Evolutionary conservation across 768 basidiomycete genomes (phyloP).

Genomic region (Rhodotorula sphaerocarpa): DNA sequence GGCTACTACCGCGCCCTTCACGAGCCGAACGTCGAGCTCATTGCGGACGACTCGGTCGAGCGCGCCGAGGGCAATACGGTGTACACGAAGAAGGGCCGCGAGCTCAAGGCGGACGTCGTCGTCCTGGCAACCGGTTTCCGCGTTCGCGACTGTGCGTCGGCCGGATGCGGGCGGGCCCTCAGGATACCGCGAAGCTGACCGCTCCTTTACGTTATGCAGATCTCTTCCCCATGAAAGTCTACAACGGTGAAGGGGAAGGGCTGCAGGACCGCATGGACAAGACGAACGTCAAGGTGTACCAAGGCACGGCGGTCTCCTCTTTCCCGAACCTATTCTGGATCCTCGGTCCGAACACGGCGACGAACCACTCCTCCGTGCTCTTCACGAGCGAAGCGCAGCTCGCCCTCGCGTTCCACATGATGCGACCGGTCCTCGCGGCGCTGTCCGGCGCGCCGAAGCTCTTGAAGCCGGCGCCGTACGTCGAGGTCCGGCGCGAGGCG

Average conservation of each 20-base stretch:
- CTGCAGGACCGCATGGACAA: slow-evolving; percentile 30
- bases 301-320: slow-evolving; percentile 11
- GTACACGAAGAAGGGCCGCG: slow-evolving; percentile 20
- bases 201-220: background rate
- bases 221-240: slow-evolving; percentile 33
- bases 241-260: slow-evolving; percentile 29
- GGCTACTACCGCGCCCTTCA: slow-evolving; percentile 35
- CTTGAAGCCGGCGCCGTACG: slow-evolving; percentile 15
- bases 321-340: slow-evolving; percentile 37
- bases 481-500: slow-evolving; percentile 35
- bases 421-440: slow-evolving; percentile 6
- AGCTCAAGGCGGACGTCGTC: slow-evolving; percentile 37
- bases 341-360: slow-evolving; percentile 37
- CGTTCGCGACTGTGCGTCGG: slow-evolving; percentile 24
- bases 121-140: slow-evolving; percentile 37
- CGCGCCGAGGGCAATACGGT: slow-evolving; percentile 23
- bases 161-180: no score
- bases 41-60: slow-evolving; percentile 30
- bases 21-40: slow-evolving; percentile 29
- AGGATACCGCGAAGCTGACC: no score
- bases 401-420: slow-evolving; percentile 2
- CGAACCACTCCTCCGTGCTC: slow-evolving; percentile 38
- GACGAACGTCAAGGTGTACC: slow-evolving; percentile 28
- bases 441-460: slow-evolving; percentile 7
- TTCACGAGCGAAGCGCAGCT: slow-evolving; percentile 34